phyloP scores from a whole-genome alignment of 768 basidiomycete species.

The Phanerochaete carnosa region DNA sequence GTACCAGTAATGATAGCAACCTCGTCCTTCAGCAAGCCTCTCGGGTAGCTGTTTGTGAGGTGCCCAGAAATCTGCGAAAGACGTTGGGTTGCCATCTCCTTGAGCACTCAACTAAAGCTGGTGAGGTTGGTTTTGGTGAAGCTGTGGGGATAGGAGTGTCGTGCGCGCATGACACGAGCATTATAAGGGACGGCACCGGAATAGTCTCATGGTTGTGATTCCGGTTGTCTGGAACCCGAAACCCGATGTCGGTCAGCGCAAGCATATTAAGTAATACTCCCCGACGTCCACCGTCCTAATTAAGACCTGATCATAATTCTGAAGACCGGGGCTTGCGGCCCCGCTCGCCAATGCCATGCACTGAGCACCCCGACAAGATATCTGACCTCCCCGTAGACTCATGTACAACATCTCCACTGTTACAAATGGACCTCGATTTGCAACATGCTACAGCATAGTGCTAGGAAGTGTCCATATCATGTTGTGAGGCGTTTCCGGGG shows the following conservation, averaged over 20 bases:
- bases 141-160: background rate
- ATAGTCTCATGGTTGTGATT: constrained; percentile 1
- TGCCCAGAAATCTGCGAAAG: constrained; percentile 72
- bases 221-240: background rate
- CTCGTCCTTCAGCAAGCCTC: constrained; percentile 68
- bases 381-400: too few relatives aligned
- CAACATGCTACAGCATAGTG: too few relatives aligned
- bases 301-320: too few relatives aligned
- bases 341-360: too few relatives aligned
- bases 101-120: background rate
- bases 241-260: background rate
- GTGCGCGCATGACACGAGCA: background rate
- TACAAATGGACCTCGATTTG: too few relatives aligned
- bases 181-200: background rate
- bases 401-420: too few relatives aligned
- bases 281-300: too few relatives aligned
- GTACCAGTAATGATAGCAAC: constrained; percentile 85
- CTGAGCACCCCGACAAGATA: too few relatives aligned
- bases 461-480: too few relatives aligned
- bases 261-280: too few relatives aligned
- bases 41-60: constrained; percentile 45
- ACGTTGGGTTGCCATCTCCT: constrained; percentile 29
- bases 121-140: background rate
- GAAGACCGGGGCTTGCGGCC: too few relatives aligned
- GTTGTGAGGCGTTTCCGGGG: too few relatives aligned